Conservation (phyloP, 352 stramenopile species). For the Globisporangium splendens region DNA sequence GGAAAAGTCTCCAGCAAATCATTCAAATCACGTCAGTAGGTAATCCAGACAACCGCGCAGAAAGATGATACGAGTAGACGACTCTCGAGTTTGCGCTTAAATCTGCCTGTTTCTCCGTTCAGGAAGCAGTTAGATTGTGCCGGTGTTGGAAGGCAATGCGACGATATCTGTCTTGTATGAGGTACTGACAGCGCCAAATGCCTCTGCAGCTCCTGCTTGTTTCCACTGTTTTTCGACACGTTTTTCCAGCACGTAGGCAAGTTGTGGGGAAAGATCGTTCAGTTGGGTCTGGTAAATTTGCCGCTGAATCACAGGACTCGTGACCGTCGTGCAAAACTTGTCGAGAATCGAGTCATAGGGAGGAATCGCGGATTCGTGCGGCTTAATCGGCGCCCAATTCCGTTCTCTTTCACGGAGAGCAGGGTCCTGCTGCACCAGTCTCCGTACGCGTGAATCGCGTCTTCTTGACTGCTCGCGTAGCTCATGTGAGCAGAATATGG, state of each 20-base stretch:
- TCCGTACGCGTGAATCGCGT: conserved; percentile 13
- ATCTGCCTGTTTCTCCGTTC: neutral
- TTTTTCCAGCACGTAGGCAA: conserved; percentile 71
- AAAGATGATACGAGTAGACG: neutral
- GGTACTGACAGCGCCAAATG: conserved; percentile 32
- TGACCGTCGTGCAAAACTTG: conserved; percentile 75
- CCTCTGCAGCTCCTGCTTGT: conserved; percentile 21
- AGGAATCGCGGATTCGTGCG: conserved; percentile 49
- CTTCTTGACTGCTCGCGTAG: conserved; percentile 15
- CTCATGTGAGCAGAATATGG: conserved; percentile 17
- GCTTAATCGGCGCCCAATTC: conserved; percentile 51
- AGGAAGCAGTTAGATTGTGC: neutral
- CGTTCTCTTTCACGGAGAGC: conserved; percentile 29
- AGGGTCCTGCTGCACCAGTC: conserved; percentile 25
- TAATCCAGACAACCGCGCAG: neutral
- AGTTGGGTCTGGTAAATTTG: conserved; percentile 68
- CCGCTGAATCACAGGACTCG: conserved; percentile 65
- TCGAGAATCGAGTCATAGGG: conserved; percentile 76
- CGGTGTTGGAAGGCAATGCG: conserved; percentile 1
- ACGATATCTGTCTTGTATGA: conserved; percentile 44
- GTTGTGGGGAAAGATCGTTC: conserved; percentile 59
- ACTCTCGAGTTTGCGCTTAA: neutral
- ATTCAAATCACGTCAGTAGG: conserved; percentile 31
- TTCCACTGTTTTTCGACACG: conserved; percentile 57
- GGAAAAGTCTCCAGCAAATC: conserved; percentile 37